Base-by-base conservation (phyloP, 75 land plant species). In the Selaginella tamariscina region DNA sequence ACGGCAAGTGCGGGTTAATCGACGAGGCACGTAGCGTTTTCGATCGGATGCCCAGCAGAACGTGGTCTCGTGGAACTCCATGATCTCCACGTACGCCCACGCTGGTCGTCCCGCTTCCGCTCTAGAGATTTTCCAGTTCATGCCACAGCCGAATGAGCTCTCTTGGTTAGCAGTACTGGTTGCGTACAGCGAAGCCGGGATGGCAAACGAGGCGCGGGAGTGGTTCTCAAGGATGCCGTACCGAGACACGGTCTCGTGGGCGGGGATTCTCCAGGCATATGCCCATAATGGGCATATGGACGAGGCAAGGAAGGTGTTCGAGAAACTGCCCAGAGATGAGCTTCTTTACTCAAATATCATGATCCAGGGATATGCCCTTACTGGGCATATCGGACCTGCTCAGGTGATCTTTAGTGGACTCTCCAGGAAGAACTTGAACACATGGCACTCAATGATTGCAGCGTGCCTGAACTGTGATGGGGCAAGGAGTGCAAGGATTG, bases 51-150 rank as follows among this genome's bases (percentile, higher is more conserved):
- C 62, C 62, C 26, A 59, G 23, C 21, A 59, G n/a, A 21, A 59
- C 23, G 62, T 59, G 62, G 26, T 59, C 2, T 21, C 62, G 26
- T 59, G 62, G 62, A 59, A 21, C 21, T 59, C 62, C 8, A 59
- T 59, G 24, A 59, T 59, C 62, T 5, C 27, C 27, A 26, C 62
- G 26, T 27, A 59, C 26, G 26, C 26, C 8, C 62, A 59, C 21
- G 24, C 26, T 23, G 62, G 62, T 9, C 62, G 26, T 21, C 62
- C 26, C 9, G 18, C 8, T 23, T 9, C 9, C 9, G 62, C 62
- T 2, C 8, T 59, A 21, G 24, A 59, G 26, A 23, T 59, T 9
- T 59, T 59, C 26, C 62, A 59, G 26, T 23, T 23, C 21, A 59
- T 59, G 62, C 62, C 62, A 5, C 62, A 59, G 26, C 62, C 21